phyloP scores from a whole-genome alignment of 2,329 filamentous ascomycete species.

The Neofusicoccum umdonicola region DNA sequence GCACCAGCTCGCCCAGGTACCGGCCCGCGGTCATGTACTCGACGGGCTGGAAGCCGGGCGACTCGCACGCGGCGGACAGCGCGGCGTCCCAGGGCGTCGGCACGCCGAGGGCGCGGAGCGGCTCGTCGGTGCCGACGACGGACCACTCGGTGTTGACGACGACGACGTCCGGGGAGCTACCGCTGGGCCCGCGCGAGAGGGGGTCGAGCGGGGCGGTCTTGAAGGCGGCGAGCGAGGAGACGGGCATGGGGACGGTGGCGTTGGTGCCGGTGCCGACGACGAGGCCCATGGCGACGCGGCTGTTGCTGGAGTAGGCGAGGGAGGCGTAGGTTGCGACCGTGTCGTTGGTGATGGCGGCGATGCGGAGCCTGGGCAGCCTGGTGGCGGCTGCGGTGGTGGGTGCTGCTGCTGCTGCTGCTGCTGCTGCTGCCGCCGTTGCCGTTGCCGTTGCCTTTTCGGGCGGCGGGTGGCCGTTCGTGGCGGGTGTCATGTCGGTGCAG shows the following conservation, averaged over 20 bases:
- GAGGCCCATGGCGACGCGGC: slow-evolving; percentile 72
- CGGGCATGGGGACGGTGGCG: slow-evolving; percentile 70
- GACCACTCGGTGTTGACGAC: slow-evolving; percentile 84
- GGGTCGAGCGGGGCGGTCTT: slow-evolving; percentile 55
- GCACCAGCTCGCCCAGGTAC: slow-evolving; percentile 74
- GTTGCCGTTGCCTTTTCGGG: slow-evolving; percentile 21
- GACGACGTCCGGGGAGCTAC: slow-evolving; percentile 54
- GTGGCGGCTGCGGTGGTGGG: not conserved
- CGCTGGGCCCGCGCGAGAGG: slow-evolving; percentile 29
- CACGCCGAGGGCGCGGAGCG: slow-evolving; percentile 61
- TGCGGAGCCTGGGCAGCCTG: slow-evolving; percentile 62
- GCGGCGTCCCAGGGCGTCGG: slow-evolving; percentile 69
- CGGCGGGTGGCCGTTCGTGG: slow-evolving; percentile 14
- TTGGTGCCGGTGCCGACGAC: slow-evolving; percentile 82
- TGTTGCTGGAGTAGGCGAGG: slow-evolving; percentile 67
- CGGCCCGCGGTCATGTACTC: slow-evolving; percentile 82
- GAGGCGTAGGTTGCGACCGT: slow-evolving; percentile 77
- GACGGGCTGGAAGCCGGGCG: slow-evolving; percentile 74
- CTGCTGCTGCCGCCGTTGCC: slow-evolving; percentile 28
- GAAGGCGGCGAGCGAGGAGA: slow-evolving; percentile 59
- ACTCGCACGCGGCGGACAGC: slow-evolving; percentile 65
- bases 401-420: slow-evolving; percentile 22
- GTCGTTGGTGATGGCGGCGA: slow-evolving; percentile 78
- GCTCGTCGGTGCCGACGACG: slow-evolving; percentile 70
- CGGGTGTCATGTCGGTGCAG: slow-evolving; percentile 40